Percentiles rank a stretch among this genome's conserved stretches.
Evolutionary conservation across 1,284 basidiomycete species (phyloP).

Genomic region (Pseudozyma hubeiensis): DNA sequence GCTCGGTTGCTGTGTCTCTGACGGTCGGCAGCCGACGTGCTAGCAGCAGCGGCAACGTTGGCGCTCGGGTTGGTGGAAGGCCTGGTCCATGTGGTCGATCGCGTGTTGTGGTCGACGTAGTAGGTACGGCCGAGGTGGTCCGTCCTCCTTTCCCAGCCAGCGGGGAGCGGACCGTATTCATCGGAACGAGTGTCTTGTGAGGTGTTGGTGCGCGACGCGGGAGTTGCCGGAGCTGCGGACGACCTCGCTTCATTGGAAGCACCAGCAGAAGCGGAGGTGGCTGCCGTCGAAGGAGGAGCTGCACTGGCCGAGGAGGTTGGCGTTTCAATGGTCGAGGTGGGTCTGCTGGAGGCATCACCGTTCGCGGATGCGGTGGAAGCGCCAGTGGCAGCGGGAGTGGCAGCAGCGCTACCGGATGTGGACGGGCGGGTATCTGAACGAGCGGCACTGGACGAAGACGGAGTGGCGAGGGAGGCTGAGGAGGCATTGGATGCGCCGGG

Average conservation of each 20-base stretch:
- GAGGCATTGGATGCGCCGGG: conserved; percentile 54
- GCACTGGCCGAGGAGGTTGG: conserved; percentile 21
- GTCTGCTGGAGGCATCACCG: conserved; percentile 35
- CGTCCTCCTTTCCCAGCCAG: conserved; percentile 91
- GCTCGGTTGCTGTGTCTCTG: conserved; percentile 64
- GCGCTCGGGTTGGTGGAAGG: conserved; percentile 62
- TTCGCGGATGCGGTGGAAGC: conserved; percentile 23
- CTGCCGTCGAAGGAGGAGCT: conserved; percentile 15
- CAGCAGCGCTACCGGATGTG: conserved; percentile 34
- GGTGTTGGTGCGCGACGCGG: conserved; percentile 24
- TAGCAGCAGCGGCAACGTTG: conserved; percentile 56
- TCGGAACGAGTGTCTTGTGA: conserved; percentile 54
- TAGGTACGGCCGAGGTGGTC: conserved; percentile 89
- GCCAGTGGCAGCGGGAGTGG: conserved; percentile 23
- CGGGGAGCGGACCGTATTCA: conserved; percentile 74
- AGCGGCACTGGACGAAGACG: conserved; percentile 20
- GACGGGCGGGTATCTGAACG: conserved; percentile 35
- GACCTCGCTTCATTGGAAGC: conserved; percentile 19
- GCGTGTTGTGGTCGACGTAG: conserved; percentile 82
- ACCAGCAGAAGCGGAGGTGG: conserved; percentile 11
- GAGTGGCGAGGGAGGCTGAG: conserved; percentile 55
- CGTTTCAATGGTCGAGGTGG: conserved; percentile 31
- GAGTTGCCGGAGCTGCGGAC: conserved; percentile 22
- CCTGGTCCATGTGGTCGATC: conserved; percentile 91
- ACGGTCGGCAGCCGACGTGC: conserved; percentile 61